Conservation (phyloP, 2,329 filamentous ascomycete genomes). For the Aureobasidium sp. region DNA sequence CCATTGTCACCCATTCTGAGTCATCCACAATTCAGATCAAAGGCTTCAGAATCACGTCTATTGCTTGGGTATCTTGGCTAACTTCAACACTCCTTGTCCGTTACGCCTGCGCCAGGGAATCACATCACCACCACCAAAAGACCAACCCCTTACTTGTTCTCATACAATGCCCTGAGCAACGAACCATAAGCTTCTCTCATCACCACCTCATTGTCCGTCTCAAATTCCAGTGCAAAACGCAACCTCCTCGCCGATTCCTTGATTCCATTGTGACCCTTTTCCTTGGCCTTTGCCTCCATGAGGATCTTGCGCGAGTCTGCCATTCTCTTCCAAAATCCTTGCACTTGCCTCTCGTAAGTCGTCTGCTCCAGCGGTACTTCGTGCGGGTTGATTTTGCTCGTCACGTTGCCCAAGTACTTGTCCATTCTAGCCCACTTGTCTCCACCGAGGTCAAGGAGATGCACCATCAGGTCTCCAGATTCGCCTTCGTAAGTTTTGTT, state of each 20-base stretch:
- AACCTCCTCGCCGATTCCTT: background rate
- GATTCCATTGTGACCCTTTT: slow-evolving; percentile 1
- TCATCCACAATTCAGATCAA: background rate
- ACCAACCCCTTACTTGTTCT: background rate
- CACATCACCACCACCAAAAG: background rate
- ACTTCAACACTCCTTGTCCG: background rate
- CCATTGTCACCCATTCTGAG: background rate
- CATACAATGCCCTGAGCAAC: slow-evolving; percentile 1
- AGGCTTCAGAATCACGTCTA: background rate
- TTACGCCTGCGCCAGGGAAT: background rate
- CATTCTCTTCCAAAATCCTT: slow-evolving; percentile 19
- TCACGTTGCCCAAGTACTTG: slow-evolving; percentile 16
- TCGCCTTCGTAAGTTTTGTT: slow-evolving; percentile 24
- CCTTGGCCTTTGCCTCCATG: slow-evolving; percentile 2
- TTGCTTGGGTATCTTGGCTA: background rate
- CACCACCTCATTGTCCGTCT: slow-evolving; percentile 5
- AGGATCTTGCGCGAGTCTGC: slow-evolving; percentile 14
- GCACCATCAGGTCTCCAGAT: slow-evolving; percentile 23
- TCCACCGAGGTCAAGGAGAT: slow-evolving; percentile 19
- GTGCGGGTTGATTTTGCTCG: slow-evolving; percentile 11
- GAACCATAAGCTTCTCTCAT: background rate
- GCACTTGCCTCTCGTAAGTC: slow-evolving; percentile 16
- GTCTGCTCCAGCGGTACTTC: slow-evolving; percentile 17
- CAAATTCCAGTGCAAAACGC: background rate
- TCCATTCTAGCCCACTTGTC: slow-evolving; percentile 19